Percentiles rank a stretch among this genome's conserved stretches.
Conservation (phyloP, 371 early-diverging fungal genomes). For the Saksenaea oblongispora region DNA sequence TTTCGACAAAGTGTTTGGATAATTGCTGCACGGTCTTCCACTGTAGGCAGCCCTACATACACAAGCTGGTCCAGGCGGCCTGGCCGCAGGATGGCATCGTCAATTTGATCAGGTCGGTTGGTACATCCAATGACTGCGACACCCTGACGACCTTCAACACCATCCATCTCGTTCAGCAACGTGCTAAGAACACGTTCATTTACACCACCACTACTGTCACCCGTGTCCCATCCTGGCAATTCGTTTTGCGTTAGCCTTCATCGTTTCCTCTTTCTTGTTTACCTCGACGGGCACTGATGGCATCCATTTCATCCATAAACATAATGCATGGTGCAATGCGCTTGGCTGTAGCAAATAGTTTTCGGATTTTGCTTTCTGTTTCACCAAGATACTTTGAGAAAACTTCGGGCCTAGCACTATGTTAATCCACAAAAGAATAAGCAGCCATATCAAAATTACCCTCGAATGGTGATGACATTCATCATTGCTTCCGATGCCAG, state of each 20-base stretch:
- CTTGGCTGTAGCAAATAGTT: slow-evolving; percentile 84
- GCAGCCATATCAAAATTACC: slow-evolving; percentile 39
- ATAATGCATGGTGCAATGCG: slow-evolving; percentile 84
- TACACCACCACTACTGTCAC: slow-evolving; percentile 67
- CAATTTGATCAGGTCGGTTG: slow-evolving; percentile 74
- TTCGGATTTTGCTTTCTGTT: slow-evolving; percentile 80
- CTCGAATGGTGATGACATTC: slow-evolving; percentile 79
- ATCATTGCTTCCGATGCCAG: slow-evolving; percentile 68
- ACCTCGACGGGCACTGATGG: slow-evolving; percentile 81
- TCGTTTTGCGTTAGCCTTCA: neutral
- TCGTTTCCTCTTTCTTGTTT: neutral
- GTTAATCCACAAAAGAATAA: neutral
- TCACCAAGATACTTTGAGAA: slow-evolving; percentile 92
- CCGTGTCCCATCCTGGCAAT: slow-evolving; percentile 43
- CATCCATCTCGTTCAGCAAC: slow-evolving; percentile 81
- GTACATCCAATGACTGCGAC: slow-evolving; percentile 86
- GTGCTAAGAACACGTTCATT: slow-evolving; percentile 79
- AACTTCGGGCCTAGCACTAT: slow-evolving; percentile 64
- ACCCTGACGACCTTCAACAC: slow-evolving; percentile 69
- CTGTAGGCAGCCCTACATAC: slow-evolving; percentile 63
- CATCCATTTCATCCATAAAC: slow-evolving; percentile 91
- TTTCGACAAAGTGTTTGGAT: slow-evolving; percentile 31
- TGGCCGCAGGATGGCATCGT: slow-evolving; percentile 89
- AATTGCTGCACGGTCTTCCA: slow-evolving; percentile 56
- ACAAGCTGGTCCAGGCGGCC: slow-evolving; percentile 78